These are phyloP conservation scores for Aspergillus conjunctus DNA, from an alignment of 495 filamentous ascomycete genomes.

Conservation along the genomic window DNA sequence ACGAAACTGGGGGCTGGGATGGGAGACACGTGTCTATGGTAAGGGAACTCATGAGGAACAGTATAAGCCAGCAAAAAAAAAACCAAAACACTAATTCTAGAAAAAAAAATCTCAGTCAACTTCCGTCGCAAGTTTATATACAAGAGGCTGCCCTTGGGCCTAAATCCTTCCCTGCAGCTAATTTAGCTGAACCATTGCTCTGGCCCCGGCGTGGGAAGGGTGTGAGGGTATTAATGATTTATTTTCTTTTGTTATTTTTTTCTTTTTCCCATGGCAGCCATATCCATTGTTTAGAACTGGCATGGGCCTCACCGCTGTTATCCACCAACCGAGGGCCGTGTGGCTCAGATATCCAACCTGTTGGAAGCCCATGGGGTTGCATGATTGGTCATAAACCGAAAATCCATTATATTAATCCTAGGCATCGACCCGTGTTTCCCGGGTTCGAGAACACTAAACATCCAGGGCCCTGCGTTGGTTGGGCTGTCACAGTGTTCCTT, in stretches of 20 bases:
- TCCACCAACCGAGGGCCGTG: constrained; percentile 1
- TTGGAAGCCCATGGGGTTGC: neutral
- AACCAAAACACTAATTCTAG: neutral
- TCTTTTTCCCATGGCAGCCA: neutral
- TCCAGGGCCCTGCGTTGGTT: constrained; percentile 1
- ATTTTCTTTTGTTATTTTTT: neutral
- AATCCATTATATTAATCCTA: neutral
- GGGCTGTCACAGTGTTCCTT: neutral
- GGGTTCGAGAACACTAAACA: neutral
- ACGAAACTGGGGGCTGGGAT: neutral
- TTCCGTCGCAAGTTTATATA: neutral
- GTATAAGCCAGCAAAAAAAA: neutral
- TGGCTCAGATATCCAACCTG: constrained; percentile 7
- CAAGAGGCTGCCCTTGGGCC: neutral
- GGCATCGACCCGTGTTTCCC: neutral
- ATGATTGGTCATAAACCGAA: constrained; percentile 1
- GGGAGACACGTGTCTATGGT: neutral
- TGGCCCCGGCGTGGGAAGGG: neutral
- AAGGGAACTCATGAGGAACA: neutral
- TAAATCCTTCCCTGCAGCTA: neutral
- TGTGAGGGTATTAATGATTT: neutral
- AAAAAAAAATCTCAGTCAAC: neutral
- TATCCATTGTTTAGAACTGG: neutral
- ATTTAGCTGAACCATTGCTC: constrained; percentile 7
- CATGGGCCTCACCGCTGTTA: constrained; percentile 7